Evolutionary conservation across 148 eudicot species (phyloP).

Genomic region (Pharnaceum exiguum): DNA sequence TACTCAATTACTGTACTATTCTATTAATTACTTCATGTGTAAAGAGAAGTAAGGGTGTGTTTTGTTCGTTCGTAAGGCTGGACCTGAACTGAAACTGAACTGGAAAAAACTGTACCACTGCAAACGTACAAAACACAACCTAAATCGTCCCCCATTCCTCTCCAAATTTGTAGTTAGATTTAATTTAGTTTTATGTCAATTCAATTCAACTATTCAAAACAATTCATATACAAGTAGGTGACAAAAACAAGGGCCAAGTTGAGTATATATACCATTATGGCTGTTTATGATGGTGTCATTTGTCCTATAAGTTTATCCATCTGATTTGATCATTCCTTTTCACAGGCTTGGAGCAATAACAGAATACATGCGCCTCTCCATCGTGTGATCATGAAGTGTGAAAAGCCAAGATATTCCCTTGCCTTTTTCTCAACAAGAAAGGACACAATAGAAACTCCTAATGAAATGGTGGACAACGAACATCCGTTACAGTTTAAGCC

Average conservation of each 20-base stretch:
- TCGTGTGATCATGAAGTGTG: constrained; percentile 46
- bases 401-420: constrained; percentile 44
- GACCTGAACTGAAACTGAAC: too few species aligned
- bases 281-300: background rate
- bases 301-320: background rate
- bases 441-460: constrained; percentile 33
- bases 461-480: constrained; percentile 46
- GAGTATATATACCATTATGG: too few species aligned
- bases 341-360: constrained; percentile 75
- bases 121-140: too few species aligned
- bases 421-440: constrained; percentile 36
- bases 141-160: too few species aligned
- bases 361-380: constrained; percentile 53
- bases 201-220: too few species aligned
- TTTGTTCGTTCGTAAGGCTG: too few species aligned
- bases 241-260: too few species aligned
- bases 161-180: too few species aligned
- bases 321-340: background rate
- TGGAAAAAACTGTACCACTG: too few species aligned
- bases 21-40: background rate
- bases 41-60: too few species aligned
- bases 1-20: background rate
- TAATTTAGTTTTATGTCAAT: background rate
- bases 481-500: constrained; percentile 47
- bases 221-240: too few species aligned